Base-by-base conservation (phyloP, 2,329 filamentous ascomycete species). In the Huntiella savannae region DNA sequence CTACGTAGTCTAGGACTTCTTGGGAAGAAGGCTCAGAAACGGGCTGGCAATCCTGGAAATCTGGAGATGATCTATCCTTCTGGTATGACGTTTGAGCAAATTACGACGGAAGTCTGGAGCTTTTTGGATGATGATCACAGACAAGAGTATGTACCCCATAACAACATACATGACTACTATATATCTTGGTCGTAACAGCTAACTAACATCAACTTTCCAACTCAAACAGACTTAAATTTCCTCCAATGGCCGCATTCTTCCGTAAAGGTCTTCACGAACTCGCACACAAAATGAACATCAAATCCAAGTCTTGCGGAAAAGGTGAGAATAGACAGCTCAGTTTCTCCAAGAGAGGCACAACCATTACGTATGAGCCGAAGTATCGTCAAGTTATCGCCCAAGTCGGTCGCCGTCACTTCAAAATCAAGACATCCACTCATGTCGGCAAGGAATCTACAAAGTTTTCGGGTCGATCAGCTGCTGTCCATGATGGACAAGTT, bases 211-310 rank as follows among this genome's bases (percentile, higher is more conserved):
- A 44, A 35, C 6, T 7, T 22, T 52, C 35, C 37, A 13, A 41
- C 44, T 28, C 10, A 32, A 46, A 28, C 52, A 86, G 82, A 40
- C 67, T 91, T 4, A 65, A 75, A 4, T 66, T 96, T 17, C 84
- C 88, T 3, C 84, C 88, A 0, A 92, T 96, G 77, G 77, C 83
- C 48, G 83, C 85, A 51, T 63, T 71, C 39, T 72, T 79, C 35
- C 79, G 91, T 43, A 87, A 84, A 58, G 64, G 77, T 4, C 69
- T 96, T 13, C 91, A 98, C 58, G 74, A 84, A 49, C 61, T 94
- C 35, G 85, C 84, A 10, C 73, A 73, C 54, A 70, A 71, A 34
- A 75, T 95, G 57, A 77, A 76, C 12, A 64, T 96, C 50, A 88
- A 80, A 52, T 94, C 87, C 3, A 84, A 87, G 56, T 95, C 87